Percentiles rank a stretch among this genome's conserved stretches.
phyloP scores from a whole-genome alignment of 202 grass and related monocot genomes.

The Setaria viridis region DNA sequence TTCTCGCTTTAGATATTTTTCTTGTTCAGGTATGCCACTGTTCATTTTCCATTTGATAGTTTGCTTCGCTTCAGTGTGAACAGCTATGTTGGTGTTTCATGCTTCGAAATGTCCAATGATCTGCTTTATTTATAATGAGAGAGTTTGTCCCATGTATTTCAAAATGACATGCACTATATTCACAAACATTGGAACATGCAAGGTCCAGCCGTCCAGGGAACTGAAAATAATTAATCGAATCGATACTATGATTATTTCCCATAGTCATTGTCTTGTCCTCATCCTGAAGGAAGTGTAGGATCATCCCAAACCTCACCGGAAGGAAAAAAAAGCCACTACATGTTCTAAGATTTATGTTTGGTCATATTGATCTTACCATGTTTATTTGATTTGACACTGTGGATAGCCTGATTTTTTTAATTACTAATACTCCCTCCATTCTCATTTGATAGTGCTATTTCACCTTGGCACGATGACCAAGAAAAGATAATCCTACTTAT shows the following conservation, averaged over 20 bases:
- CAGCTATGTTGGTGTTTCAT: background rate
- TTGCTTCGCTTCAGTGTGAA: background rate
- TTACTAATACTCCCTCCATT: background rate
- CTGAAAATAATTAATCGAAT: background rate
- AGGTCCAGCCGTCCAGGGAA: background rate
- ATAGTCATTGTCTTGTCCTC: background rate
- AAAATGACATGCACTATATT: background rate
- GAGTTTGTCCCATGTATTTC: background rate
- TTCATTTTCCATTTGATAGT: background rate
- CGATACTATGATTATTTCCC: background rate
- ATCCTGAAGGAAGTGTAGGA: background rate
- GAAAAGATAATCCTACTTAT: too few species aligned
- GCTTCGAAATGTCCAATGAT: background rate
- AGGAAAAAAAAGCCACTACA: background rate
- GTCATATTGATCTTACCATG: background rate
- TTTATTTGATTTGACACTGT: background rate
- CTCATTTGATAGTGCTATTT: too few species aligned
- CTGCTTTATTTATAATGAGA: background rate
- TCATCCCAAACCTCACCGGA: background rate
- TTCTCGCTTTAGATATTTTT: conserved; percentile 88
- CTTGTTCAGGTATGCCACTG: conserved; percentile 75
- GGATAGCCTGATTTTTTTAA: background rate
- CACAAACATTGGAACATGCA: conserved; percentile 12
- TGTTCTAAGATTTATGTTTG: background rate
- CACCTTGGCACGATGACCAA: too few species aligned